phyloP scores from a whole-genome alignment of 495 filamentous ascomycete species.

The Durotheca rogersii region DNA sequence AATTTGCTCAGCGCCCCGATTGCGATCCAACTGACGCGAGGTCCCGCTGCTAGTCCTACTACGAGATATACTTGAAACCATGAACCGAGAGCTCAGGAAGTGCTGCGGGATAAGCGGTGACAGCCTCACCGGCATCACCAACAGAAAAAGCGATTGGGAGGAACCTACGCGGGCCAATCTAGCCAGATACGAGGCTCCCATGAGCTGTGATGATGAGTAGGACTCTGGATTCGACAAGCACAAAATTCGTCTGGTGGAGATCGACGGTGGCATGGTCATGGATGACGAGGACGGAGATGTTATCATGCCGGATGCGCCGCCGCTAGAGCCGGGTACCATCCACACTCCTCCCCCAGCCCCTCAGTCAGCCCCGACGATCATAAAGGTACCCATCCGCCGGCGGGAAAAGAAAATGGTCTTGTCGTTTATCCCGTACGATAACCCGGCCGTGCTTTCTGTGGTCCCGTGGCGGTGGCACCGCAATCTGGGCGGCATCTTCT shows the following conservation, averaged over 20 bases:
- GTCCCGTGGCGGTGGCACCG: conserved; percentile 12
- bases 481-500: conserved; percentile 8
- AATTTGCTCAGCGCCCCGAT: neutral
- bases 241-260: neutral
- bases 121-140: too few species aligned
- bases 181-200: neutral
- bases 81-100: too few species aligned
- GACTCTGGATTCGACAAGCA: conserved; percentile 7
- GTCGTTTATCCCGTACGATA: conserved; percentile 23
- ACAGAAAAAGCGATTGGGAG: too few species aligned
- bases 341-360: neutral
- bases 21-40: neutral
- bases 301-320: conserved; percentile 14
- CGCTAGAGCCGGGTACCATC: neutral
- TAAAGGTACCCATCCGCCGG: conserved; percentile 14
- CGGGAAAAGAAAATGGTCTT: conserved; percentile 1
- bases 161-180: too few species aligned
- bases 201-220: conserved; percentile 11
- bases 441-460: conserved; percentile 29
- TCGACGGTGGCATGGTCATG: neutral
- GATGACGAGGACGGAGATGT: conserved; percentile 19
- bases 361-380: neutral
- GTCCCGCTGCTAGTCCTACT: neutral
- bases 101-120: too few species aligned
- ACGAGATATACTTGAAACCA: too few species aligned